Base-by-base conservation (phyloP, 73 alveolate species). In the Blepharisma japonicum region DNA sequence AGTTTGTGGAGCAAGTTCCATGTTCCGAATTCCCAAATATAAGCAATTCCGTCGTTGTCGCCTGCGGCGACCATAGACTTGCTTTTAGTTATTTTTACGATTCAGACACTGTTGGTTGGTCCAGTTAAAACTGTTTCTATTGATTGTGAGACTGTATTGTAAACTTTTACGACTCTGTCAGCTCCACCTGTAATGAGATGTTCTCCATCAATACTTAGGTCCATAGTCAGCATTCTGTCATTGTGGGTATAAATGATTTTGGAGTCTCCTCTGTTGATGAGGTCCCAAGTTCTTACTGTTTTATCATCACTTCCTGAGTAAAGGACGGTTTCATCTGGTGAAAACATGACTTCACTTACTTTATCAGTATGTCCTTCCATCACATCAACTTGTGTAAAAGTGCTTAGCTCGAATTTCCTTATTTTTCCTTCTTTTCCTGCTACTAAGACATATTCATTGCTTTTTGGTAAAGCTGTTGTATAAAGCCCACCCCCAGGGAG, bases 341-440 rank as follows among this genome's bases (percentile, higher is more conserved):
- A 51, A 4, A 51, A 11, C n/a, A 51, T 51, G 21, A 51, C 66
- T 51, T 11, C n/a, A 51, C 21, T 51, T 18, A 51, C 66, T 51
- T 51, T 18, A 14, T 51, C 21, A 14, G n/a, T 18, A 51, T 51
- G 66, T 4, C 66, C 66, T 51, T 51, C 66, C 27, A 51, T 14
- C n/a, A 18, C 21, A 11, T 18, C 21, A 14, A 51, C 66, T 51
- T 51, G 27, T 4, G 0, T 4, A 18, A 51, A 51, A 18, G n/a
- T 18, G n/a, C 21, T 51, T 4, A 51, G 66, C 27, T 51, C 21
- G 21, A 51, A 51, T 51, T 18, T 51, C 4, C 66, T 51, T 11
- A 51, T 51, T 51, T 51, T 51, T 4, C 66, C 66, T 14, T 51
- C 66, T 51, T 51, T 51, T 51, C 66, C 66, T 51, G 66, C 66